phyloP scores from a whole-genome alignment of 768 basidiomycete species.

The Russula virescens region DNA sequence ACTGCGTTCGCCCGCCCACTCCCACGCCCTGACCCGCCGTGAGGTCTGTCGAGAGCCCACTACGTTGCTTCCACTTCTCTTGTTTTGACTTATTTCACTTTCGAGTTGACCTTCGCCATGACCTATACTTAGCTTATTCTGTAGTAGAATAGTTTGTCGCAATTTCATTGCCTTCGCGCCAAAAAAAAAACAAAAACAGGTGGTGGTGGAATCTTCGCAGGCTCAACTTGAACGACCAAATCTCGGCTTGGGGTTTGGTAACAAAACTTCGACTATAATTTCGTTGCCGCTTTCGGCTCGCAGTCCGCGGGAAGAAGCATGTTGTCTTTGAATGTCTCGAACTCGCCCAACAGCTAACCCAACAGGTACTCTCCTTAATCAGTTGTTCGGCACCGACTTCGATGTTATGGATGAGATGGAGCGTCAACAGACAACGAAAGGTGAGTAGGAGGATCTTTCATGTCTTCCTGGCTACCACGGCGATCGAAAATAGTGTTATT shows the following conservation, averaged over 20 bases:
- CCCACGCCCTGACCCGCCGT: no score
- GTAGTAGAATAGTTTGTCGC: no score
- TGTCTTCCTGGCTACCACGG: neutral
- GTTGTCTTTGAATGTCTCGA: conserved; percentile 25
- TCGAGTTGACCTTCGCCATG: no score
- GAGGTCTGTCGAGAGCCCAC: no score
- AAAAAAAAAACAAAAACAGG: no score
- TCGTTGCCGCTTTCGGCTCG: conserved; percentile 93
- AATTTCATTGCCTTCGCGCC: no score
- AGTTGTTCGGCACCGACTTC: conserved; percentile 96
- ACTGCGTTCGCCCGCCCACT: no score
- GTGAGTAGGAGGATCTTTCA: conserved; percentile 35
- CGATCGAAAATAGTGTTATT: neutral
- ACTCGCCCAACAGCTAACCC: neutral
- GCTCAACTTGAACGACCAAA: conserved; percentile 62
- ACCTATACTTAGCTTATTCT: no score
- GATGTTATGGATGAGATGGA: conserved; percentile 96
- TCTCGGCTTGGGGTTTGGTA: conserved; percentile 83
- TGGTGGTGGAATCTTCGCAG: conserved; percentile 41
- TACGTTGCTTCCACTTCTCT: no score
- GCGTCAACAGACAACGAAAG: conserved; percentile 96
- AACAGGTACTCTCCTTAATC: conserved; percentile 88
- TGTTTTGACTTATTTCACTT: no score
- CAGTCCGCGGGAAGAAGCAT: conserved; percentile 95
- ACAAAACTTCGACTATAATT: conserved; percentile 93